Evolutionary conservation across 176 grass and related monocot genomes (phyloP).

Genomic region (Zoysia japonica): DNA sequence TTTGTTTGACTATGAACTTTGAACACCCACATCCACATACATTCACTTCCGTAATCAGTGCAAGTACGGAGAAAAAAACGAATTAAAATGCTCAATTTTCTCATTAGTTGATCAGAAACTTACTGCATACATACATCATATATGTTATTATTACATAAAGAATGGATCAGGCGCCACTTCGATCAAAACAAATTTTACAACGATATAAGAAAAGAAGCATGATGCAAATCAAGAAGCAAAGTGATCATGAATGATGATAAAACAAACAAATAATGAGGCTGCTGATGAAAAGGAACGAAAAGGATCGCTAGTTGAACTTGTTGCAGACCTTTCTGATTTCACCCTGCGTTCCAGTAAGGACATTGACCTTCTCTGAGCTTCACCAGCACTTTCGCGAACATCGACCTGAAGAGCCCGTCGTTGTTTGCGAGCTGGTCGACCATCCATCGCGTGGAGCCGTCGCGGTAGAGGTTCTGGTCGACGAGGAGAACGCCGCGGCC

Average conservation of each 20-base stretch:
- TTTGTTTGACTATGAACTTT: no score
- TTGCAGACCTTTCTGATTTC: slow-evolving; percentile 52
- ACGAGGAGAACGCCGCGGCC: slow-evolving; percentile 38
- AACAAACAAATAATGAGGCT: background rate
- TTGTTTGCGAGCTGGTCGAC: slow-evolving; percentile 43
- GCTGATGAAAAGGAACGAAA: background rate
- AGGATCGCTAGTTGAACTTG: slow-evolving; percentile 35
- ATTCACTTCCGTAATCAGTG: no score
- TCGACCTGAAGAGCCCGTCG: slow-evolving; percentile 18
- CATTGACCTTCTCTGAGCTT: slow-evolving; percentile 47
- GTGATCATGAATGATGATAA: background rate
- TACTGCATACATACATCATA: background rate
- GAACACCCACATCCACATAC: no score
- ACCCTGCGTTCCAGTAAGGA: slow-evolving; percentile 47
- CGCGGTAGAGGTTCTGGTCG: slow-evolving; percentile 47
- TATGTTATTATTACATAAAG: background rate
- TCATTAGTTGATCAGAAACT: background rate
- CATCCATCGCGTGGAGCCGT: slow-evolving; percentile 4
- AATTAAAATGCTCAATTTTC: background rate
- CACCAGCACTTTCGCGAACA: slow-evolving; percentile 40
- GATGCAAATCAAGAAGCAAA: background rate
- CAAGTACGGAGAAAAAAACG: background rate
- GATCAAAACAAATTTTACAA: background rate
- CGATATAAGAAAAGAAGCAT: background rate
- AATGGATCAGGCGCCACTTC: slow-evolving; percentile 14